These are phyloP conservation scores for Macrolepiota fuliginosa DNA, from an alignment of 768 basidiomycete species.

Conservation along the genomic window DNA sequence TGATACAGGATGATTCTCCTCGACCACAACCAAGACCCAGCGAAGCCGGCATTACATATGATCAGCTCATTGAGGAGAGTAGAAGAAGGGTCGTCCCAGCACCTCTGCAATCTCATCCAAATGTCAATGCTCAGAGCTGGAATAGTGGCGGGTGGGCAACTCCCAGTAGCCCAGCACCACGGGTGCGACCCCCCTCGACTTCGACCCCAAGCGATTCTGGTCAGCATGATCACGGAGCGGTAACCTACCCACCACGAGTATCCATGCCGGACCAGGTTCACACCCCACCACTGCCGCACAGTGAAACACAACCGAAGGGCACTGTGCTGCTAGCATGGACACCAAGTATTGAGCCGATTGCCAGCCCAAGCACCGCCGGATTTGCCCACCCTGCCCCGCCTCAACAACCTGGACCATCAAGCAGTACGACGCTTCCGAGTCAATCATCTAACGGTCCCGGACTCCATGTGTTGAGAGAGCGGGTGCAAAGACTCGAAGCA, in stretches of 20 bases:
- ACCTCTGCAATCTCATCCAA: not conserved
- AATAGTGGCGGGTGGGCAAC: not conserved
- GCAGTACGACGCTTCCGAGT: too few relatives aligned
- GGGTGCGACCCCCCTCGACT: not conserved
- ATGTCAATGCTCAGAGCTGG: not conserved
- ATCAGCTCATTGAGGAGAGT: not conserved
- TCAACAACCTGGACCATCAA: not conserved
- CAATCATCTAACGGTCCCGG: not conserved
- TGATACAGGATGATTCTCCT: not conserved
- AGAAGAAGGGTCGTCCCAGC: not conserved
- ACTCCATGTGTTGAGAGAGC: slow-evolving; percentile 1
- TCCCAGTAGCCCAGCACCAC: not conserved
- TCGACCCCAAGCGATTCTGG: not conserved
- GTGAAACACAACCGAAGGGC: not conserved
- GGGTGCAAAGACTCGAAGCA: not conserved
- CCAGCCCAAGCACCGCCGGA: not conserved
- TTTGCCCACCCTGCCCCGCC: not conserved
- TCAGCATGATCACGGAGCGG: not conserved
- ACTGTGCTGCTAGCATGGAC: not conserved
- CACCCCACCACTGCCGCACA: not conserved
- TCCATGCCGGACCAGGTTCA: not conserved
- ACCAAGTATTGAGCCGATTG: not conserved
- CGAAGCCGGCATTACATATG: not conserved
- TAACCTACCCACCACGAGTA: not conserved
- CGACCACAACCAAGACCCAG: not conserved